Evolutionary conservation across 805 yeast species (phyloP), one percentile per base, ranked within the genome.

Genomic region (Ogataea paradorogensis): DNA sequence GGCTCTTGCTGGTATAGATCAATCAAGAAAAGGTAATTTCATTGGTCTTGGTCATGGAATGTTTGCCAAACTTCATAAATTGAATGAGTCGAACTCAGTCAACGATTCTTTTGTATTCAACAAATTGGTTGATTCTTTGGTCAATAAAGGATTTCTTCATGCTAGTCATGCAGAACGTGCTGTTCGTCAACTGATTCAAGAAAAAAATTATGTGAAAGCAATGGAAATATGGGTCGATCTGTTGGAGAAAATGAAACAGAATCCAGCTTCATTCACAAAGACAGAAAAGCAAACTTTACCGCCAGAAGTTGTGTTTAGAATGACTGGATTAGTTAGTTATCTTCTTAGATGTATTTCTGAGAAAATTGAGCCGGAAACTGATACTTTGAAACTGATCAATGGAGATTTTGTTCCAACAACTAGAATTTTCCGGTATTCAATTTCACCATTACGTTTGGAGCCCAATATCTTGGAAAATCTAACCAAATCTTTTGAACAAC

Each of bases 181-280:
- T n/a, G 45, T 58, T 27, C 41, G 27, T 7, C 37, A 41, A n/a
- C 45, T 59, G 8, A 22, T 58, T 7, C 13, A 15, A 4, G 66
- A 62, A 18, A 37, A 39, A 5, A 51, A 57, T 28, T 52, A 42
- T 29, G 27, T 52, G 7, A 54, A 52, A 30, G 64, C 62, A 3
- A 35, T 63, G 21, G 48, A 55, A n/a, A 18, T 54, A 4, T 62
- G 59, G 58, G 49, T 58, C 30, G 57, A 57, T 27, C 35, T 50
- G 16, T 34, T 53, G 14, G 60, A 58, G 32, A 57, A 55, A 39
- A 47, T 51, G 30, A 57, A 48, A 29, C 23, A 32, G 16, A 49
- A 46, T 25, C 57, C 56, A 6, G 46, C 39, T 15, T 33, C 32
- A 22, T 44, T 35, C 13, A n/a, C n/a, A 21, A 25, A 8, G 30